phyloP scores from a whole-genome alignment of 2,329 filamentous ascomycete genomes.

The Nemania sp. region DNA sequence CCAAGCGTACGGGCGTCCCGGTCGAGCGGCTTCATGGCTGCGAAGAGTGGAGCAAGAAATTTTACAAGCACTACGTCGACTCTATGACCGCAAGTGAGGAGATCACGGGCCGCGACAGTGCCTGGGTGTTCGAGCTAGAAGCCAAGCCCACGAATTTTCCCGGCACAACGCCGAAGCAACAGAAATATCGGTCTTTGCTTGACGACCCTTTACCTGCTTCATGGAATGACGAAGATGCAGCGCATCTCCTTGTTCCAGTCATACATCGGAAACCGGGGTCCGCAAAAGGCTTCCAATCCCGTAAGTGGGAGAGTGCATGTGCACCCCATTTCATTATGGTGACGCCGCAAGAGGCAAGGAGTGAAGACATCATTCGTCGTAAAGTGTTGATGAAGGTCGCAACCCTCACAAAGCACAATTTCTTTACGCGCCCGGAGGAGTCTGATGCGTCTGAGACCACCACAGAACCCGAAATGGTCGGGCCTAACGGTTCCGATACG shows the following conservation, averaged over 20 bases:
- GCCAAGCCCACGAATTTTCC: constrained; percentile 76
- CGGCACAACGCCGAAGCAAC: constrained; percentile 52
- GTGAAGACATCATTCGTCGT: constrained; percentile 72
- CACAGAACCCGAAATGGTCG: constrained; percentile 72
- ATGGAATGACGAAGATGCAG: constrained; percentile 66
- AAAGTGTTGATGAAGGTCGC: constrained; percentile 79
- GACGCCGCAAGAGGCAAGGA: constrained; percentile 70
- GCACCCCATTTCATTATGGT: constrained; percentile 74
- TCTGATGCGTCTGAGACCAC: constrained; percentile 55
- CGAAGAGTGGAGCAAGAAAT: constrained; percentile 81
- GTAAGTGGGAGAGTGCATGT: constrained; percentile 40
- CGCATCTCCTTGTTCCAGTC: constrained; percentile 71
- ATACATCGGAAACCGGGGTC: constrained; percentile 59
- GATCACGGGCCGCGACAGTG: constrained; percentile 68
- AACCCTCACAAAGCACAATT: constrained; percentile 73
- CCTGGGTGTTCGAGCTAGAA: constrained; percentile 78
- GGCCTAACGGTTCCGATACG: constrained; percentile 61
- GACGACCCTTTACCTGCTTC: constrained; percentile 45
- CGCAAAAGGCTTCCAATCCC: constrained; percentile 40
- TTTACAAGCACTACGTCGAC: constrained; percentile 87
- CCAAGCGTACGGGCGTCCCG: constrained; percentile 68
- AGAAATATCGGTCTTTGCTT: constrained; percentile 55
- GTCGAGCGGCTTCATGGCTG: constrained; percentile 72
- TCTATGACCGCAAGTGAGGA: constrained; percentile 69
- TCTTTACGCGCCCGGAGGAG: constrained; percentile 59